phyloP scores from a whole-genome alignment of 1,284 basidiomycete species.

The Lignosus rhinocerotis region DNA sequence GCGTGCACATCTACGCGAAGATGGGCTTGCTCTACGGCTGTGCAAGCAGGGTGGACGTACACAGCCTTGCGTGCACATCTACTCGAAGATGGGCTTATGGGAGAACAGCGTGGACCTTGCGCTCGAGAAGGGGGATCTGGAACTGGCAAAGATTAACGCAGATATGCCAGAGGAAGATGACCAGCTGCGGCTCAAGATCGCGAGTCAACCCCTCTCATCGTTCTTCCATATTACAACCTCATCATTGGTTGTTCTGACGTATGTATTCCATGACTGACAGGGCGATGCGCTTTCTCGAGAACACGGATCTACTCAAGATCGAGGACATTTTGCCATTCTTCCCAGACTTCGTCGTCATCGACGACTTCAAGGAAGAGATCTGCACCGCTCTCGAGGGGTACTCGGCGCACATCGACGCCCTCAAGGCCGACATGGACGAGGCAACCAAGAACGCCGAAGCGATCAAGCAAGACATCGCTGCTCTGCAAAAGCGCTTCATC shows the following conservation, averaged over 20 bases:
- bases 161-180: slow-evolving; percentile 92
- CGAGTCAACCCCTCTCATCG: slow-evolving; percentile 44
- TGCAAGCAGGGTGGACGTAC: slow-evolving; percentile 84
- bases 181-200: slow-evolving; percentile 91
- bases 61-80: slow-evolving; percentile 95
- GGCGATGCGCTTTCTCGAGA: slow-evolving; percentile 95
- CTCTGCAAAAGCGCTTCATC: slow-evolving; percentile 89
- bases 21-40: slow-evolving; percentile 94
- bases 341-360: slow-evolving; percentile 99
- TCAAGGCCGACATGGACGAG: slow-evolving; percentile 96
- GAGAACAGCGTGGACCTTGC: slow-evolving; percentile 97
- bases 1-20: slow-evolving; percentile 96
- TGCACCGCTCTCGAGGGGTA: slow-evolving; percentile 95
- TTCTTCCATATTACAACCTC: not conserved
- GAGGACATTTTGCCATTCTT: slow-evolving; percentile 99
- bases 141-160: slow-evolving; percentile 91
- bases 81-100: slow-evolving; percentile 96
- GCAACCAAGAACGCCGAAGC: slow-evolving; percentile 90
- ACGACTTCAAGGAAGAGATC: slow-evolving; percentile 99
- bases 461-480: slow-evolving; percentile 90
- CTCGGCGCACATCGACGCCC: slow-evolving; percentile 85
- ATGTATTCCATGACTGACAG: slow-evolving; percentile 41
- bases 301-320: slow-evolving; percentile 93
- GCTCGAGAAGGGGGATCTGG: slow-evolving; percentile 89
- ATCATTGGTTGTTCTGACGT: not conserved